Evolutionary conservation across 2,329 filamentous ascomycete genomes (phyloP), one percentile per base, ranked within the genome.

Genomic region (Aureobasidium uvarum): DNA sequence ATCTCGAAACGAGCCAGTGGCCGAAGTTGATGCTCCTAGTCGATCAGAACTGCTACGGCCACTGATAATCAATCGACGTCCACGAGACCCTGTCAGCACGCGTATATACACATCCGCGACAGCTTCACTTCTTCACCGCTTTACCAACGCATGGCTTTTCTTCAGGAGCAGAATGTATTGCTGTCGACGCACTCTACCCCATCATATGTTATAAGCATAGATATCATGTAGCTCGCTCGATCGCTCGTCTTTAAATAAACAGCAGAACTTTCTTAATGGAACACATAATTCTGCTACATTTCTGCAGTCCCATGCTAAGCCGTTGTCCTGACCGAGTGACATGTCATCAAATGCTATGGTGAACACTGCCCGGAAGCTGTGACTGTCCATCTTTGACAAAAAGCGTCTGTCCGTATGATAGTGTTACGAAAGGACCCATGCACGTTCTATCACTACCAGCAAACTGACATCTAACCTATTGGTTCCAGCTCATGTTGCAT

Each of bases 11-110:
- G 41, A 62, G 43, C 14, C 58, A 62, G 6, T 62, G 58, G 58
- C 58, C 58, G 4, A 62, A 62, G 45, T 23, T 62, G 43, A 51
- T 62, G 43, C 6, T 62, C 3, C 58, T 62, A 1, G 58, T 48
- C 58, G 38, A 39, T 8, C 36, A 38, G 8, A 11, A 16, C 51
- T 39, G n/a, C 16, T 25, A 18, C 31, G 51, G 10, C 7, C 3
- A 3, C 6, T 55, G 33, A 55, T 38, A 11, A 10, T 6, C 1
- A 8, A 55, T 11, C 5, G 10, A 36, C 33, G 1, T 36, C 2
- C 33, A 13, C 33, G 1, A 6, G 7, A 7, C 25, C 13, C n/a
- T 23, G 18, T 2, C 18, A 38, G 31, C 5, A 11, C 33, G 13
- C 10, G 33, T 33, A 5, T 7, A 33, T 33, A 5, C 31, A 5